Evolutionary conservation across 768 basidiomycete species (phyloP).

Genomic region (Tylopilus felleus): DNA sequence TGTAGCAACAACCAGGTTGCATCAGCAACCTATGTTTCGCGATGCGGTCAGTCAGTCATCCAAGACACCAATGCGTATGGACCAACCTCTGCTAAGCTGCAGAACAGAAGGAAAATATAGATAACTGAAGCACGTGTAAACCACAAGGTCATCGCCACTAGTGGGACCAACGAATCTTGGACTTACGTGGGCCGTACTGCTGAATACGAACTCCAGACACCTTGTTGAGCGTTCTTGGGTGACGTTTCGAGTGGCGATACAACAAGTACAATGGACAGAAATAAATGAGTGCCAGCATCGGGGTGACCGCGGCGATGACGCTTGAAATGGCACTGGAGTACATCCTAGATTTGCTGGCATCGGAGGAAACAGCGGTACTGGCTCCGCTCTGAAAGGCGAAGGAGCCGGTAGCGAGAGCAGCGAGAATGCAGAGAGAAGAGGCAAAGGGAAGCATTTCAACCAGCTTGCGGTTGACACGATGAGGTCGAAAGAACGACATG

Average conservation of each 20-base stretch:
- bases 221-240: constrained; percentile 51
- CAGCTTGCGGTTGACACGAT: constrained; percentile 26
- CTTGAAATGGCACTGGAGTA: constrained; percentile 37
- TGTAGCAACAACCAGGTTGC: constrained; percentile 59
- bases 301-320: constrained; percentile 33
- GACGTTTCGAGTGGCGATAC: constrained; percentile 42
- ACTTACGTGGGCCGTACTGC: constrained; percentile 53
- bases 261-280: constrained; percentile 49
- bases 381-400: constrained; percentile 26
- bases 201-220: constrained; percentile 43
- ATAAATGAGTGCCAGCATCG: constrained; percentile 43
- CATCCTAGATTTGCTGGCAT: constrained; percentile 29
- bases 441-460: constrained; percentile 38
- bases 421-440: constrained; percentile 33
- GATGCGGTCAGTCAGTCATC: constrained; percentile 1
- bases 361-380: constrained; percentile 13
- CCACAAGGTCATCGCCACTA: constrained; percentile 12
- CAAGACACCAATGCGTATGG: neutral
- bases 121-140: constrained; percentile 36
- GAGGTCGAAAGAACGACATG: constrained; percentile 14
- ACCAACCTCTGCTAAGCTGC: constrained; percentile 46
- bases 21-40: constrained; percentile 42
- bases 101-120: constrained; percentile 50
- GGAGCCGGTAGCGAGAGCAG: constrained; percentile 32
- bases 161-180: neutral